Conservation (phyloP, 345 rosid genomes). For the Salix exigua region DNA sequence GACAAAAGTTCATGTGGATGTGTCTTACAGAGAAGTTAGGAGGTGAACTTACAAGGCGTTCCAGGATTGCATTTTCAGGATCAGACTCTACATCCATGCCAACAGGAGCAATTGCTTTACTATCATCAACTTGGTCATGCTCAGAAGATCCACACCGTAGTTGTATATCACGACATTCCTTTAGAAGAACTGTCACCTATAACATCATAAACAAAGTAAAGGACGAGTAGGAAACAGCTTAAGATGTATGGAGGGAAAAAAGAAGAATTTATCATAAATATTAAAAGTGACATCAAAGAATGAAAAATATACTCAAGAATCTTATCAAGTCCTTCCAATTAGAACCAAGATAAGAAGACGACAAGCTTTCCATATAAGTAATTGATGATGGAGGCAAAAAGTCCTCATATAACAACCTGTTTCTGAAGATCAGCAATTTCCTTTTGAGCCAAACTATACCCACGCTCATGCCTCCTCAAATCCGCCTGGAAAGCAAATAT, state of each 20-base stretch:
- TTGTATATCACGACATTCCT: conserved; percentile 94
- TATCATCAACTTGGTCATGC: conserved; percentile 42
- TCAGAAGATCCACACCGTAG: conserved; percentile 69
- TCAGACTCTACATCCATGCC: conserved; percentile 51
- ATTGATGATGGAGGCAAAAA: background rate
- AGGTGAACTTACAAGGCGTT: conserved; percentile 55
- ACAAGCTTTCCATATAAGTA: background rate
- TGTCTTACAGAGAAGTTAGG: background rate
- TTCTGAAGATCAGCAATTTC: conserved; percentile 81
- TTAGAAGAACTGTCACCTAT: conserved; percentile 84
- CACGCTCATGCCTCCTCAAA: conserved; percentile 79
- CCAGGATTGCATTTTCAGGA: conserved; percentile 69
- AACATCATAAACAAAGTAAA: background rate
- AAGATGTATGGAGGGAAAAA: background rate
- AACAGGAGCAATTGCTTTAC: conserved; percentile 30
- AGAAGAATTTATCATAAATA: background rate
- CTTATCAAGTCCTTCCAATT: too few relatives aligned
- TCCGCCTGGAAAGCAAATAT: conserved; percentile 50
- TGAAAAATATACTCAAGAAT: background rate
- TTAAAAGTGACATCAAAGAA: background rate
- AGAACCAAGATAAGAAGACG: background rate
- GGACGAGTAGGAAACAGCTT: too few relatives aligned
- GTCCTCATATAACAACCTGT: conserved; percentile 47
- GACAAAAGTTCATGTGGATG: conserved; percentile 11
- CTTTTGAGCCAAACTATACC: conserved; percentile 55